These are phyloP conservation scores for Nannochloropsis salina DNA, from an alignment of 108 stramenopile species.

Conservation along the genomic window DNA sequence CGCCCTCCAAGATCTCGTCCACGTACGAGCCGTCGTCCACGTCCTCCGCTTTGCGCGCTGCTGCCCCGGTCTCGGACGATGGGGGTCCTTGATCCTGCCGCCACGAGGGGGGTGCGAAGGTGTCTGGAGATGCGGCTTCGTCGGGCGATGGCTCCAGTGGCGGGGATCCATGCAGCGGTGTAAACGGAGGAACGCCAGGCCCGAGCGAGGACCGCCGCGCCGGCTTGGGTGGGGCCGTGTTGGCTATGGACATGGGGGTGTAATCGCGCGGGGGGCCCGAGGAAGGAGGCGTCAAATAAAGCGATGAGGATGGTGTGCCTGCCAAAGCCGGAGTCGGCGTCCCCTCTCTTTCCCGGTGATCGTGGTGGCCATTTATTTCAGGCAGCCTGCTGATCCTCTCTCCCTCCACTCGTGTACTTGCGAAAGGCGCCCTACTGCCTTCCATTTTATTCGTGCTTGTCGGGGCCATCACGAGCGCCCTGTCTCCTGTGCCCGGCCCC, in stretches of 20 bases:
- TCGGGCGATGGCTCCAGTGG: not conserved
- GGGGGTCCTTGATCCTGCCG: not conserved
- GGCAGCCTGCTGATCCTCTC: not conserved
- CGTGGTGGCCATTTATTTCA: not conserved
- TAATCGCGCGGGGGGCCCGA: not conserved
- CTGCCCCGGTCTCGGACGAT: not conserved
- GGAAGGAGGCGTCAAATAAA: not conserved
- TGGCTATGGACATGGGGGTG: not conserved
- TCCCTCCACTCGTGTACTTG: too few relatives aligned
- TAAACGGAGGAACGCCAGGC: not conserved
- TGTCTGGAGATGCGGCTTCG: not conserved
- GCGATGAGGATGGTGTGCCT: not conserved
- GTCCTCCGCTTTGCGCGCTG: not conserved
- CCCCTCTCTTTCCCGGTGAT: not conserved
- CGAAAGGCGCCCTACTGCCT: too few relatives aligned
- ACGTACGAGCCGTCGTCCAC: conserved; percentile 2
- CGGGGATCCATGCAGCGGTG: not conserved
- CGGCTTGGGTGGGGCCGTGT: conserved; percentile 6
- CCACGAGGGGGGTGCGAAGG: not conserved
- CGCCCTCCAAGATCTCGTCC: not conserved
- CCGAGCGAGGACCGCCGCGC: not conserved
- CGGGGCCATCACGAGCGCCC: too few relatives aligned
- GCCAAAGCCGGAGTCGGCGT: not conserved
- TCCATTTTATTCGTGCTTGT: too few relatives aligned
- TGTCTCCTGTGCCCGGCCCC: too few relatives aligned